phyloP scores from a whole-genome alignment of 306 rosid genomes.

The Gynostemma pentaphyllum region DNA sequence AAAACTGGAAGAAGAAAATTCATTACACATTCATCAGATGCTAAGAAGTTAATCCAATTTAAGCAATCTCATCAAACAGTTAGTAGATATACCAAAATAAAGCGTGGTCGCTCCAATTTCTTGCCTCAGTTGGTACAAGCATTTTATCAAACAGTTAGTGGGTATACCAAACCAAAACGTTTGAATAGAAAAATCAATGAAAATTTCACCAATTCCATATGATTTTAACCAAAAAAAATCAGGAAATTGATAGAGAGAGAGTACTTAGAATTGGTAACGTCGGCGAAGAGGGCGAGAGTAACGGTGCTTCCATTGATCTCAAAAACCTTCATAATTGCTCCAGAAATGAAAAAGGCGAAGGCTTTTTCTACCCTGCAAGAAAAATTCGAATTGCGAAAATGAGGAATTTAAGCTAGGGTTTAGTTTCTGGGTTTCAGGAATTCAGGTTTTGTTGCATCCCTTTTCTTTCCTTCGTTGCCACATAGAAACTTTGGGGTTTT shows the following conservation, averaged over 20 bases:
- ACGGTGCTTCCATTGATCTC: slow-evolving; percentile 42
- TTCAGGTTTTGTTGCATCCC: background rate
- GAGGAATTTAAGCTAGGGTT: background rate
- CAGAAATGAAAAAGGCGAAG: background rate
- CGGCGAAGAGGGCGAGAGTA: slow-evolving; percentile 51
- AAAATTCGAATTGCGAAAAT: background rate
- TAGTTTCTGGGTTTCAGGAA: background rate
- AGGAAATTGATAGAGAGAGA: slow-evolving; percentile 10
- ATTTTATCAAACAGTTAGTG: background rate
- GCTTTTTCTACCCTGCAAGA: background rate
- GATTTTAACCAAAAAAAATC: background rate
- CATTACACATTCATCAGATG: background rate
- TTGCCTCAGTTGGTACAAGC: background rate
- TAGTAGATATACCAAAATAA: background rate
- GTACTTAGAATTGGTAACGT: slow-evolving; percentile 74
- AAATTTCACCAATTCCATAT: background rate
- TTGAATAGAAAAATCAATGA: background rate
- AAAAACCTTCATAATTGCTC: slow-evolving; percentile 48
- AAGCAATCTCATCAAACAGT: background rate
- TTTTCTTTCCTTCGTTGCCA: background rate
- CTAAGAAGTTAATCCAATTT: background rate
- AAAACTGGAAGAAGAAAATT: background rate
- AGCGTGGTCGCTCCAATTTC: background rate
- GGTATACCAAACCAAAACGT: background rate
- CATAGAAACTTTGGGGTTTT: background rate